phyloP scores from a whole-genome alignment of 2,329 filamentous ascomycete species.

The Pseudogymnoascus sp. region DNA sequence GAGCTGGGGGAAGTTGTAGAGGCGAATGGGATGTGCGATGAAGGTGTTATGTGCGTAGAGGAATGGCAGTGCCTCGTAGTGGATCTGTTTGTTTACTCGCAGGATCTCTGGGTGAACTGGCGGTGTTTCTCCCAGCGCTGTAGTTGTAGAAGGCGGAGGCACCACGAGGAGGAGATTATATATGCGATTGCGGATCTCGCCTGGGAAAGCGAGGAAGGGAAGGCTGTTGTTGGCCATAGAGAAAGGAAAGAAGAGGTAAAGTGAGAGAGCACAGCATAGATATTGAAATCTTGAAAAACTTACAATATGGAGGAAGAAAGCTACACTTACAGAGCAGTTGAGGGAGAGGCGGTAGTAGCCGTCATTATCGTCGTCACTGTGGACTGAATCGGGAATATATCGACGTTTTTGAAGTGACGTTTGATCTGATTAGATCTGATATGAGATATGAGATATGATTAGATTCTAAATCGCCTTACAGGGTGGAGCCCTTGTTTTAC shows the following conservation, averaged over 20 bases:
- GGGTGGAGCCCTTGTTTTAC: background rate
- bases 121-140: conserved; percentile 16
- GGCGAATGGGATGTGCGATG: conserved; percentile 41
- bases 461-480: background rate
- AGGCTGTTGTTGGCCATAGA: conserved; percentile 2
- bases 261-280: background rate
- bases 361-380: conserved; percentile 7
- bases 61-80: conserved; percentile 36
- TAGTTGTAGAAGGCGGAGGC: conserved; percentile 17
- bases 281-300: background rate
- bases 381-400: background rate
- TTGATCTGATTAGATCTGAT: background rate
- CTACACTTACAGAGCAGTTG: background rate
- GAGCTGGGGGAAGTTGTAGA: conserved; percentile 39
- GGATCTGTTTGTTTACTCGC: conserved; percentile 34
- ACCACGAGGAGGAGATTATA: conserved; percentile 30
- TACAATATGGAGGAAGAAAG: background rate
- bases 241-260: background rate
- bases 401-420: background rate
- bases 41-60: conserved; percentile 45
- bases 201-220: conserved; percentile 39
- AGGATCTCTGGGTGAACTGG: conserved; percentile 36
- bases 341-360: background rate
- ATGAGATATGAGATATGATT: background rate
- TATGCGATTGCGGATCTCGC: conserved; percentile 56